Percentiles rank a stretch among this genome's conserved stretches.
Evolutionary conservation across 257 asterid genomes (phyloP).

Genomic region (Jacaranda mimosifolia): DNA sequence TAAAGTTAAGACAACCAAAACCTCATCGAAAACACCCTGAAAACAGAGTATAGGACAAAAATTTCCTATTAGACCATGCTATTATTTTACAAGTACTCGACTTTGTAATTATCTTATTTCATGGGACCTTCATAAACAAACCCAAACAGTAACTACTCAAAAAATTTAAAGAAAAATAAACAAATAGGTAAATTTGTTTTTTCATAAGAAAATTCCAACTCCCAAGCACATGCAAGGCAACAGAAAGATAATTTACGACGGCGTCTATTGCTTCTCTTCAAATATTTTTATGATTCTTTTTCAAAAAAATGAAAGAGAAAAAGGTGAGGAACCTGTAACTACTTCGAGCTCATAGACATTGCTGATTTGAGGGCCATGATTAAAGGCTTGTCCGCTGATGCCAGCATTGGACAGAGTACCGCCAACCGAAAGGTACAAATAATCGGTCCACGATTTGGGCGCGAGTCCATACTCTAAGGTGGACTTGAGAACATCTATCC

Average conservation of each 20-base stretch:
- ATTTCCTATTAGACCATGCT: conserved; percentile 29
- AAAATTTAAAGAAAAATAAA: neutral
- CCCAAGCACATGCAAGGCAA: neutral
- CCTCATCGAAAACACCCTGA: conserved; percentile 19
- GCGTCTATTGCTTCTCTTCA: neutral
- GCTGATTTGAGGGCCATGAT: conserved; percentile 87
- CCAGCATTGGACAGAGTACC: conserved; percentile 91
- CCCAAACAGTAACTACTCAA: neutral
- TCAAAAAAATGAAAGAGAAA: neutral
- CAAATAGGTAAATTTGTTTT: too few relatives aligned
- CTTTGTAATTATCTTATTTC: conserved; percentile 7
- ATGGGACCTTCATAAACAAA: neutral
- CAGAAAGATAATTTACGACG: neutral
- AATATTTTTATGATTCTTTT: neutral
- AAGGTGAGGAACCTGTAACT: conserved; percentile 61
- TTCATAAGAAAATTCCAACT: too few relatives aligned
- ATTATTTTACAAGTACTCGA: neutral
- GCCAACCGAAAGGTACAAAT: conserved; percentile 87
- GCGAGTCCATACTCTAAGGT: conserved; percentile 74
- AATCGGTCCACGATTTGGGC: conserved; percentile 90
- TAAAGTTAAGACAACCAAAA: conserved; percentile 27
- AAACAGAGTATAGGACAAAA: conserved; percentile 34
- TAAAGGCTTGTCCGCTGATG: conserved; percentile 85
- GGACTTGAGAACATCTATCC: conserved; percentile 77
- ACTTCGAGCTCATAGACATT: conserved; percentile 80